Base-by-base conservation (phyloP, 148 eudicot genomes). In the Rhododendron mucronatum region DNA sequence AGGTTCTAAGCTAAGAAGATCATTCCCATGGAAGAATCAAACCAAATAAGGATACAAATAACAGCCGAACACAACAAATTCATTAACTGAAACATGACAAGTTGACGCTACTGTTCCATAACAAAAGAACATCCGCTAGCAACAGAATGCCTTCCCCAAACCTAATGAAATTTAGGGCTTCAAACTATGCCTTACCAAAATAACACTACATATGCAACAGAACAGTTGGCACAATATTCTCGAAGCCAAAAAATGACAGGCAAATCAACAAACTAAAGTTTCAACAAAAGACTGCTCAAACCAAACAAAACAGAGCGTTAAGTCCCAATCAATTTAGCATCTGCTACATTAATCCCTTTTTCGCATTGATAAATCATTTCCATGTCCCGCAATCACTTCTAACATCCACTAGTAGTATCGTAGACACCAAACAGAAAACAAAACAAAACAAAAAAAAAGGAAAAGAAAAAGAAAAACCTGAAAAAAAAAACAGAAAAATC, bases 361-460 rank as follows among this genome's bases (percentile, higher is more conserved):
- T 6, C 55, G 2, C 26, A 39, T 84, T 23, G 50, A 84, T 76
- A 51, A 39, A 84, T 76, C 71, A 84, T 35, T 76, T 75, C 86
- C 20, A 53, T 84, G 48, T 76, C 51, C 53, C 3, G 1, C 78
- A 75, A 75, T 37, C 78, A 37, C 78, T 55, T 81, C 71, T 41
- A 33, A 10, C 35, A 39, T 39, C 45, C 21, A 2, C n/a, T 5
- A 37, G 12, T 16, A 7, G 18, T 18, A 75, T 39, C 3, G 1
- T 2, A 26, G 30, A 65, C 33, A 10, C 30, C 30, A 65, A 65
- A 9, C 69, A 55, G 28, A 1, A 13, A 6, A 33, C 15, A 74
- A 15, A 35, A 63, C 0, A 15, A 69, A 35, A 16, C 23, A 15
- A 33, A 39, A 65, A 21, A 11, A 26, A 6, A 37, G 5, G 21